phyloP scores from a whole-genome alignment of 2,329 filamentous ascomycete species.

The Neophaeococcomyces mojaviensis region DNA sequence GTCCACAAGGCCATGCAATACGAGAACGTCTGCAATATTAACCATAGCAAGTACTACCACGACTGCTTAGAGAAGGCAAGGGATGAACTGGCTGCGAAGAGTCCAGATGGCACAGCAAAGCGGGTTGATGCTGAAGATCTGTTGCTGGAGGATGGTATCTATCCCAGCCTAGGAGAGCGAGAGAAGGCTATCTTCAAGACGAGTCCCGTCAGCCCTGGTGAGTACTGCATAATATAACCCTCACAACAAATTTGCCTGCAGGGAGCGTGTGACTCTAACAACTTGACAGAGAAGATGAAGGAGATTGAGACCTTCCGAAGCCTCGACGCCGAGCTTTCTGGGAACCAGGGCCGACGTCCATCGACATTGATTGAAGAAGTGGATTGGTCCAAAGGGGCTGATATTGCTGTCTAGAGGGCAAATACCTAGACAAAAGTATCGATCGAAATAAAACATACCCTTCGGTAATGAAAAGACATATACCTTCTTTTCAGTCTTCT shows the following conservation, averaged over 20 bases:
- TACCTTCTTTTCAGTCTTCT: too few species aligned
- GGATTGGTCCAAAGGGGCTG: slow-evolving; percentile 17
- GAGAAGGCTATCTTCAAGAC: slow-evolving; percentile 24
- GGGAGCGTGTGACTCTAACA: too few species aligned
- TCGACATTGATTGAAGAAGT: slow-evolving; percentile 18
- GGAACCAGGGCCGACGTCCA: slow-evolving; percentile 12
- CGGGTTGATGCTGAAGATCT: slow-evolving; percentile 16
- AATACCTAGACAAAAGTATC: background rate
- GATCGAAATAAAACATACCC: background rate
- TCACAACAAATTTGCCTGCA: background rate
- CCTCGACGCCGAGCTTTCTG: slow-evolving; percentile 20
- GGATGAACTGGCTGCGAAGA: slow-evolving; percentile 14
- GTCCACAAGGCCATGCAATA: slow-evolving; percentile 20
- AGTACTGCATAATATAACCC: background rate
- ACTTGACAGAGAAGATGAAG: slow-evolving; percentile 15
- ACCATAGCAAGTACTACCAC: slow-evolving; percentile 22
- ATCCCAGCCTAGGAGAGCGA: slow-evolving; percentile 22
- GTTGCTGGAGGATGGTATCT: slow-evolving; percentile 21
- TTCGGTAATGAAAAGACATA: too few species aligned
- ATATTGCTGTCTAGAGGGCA: slow-evolving; percentile 20
- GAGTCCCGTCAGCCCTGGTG: slow-evolving; percentile 20
- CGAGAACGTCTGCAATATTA: slow-evolving; percentile 23
- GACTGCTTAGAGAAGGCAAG: slow-evolving; percentile 17
- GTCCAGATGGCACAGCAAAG: slow-evolving; percentile 9
- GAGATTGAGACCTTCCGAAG: slow-evolving; percentile 21